These are phyloP conservation scores for Saccharomycopsis oosterbeekiorum DNA, from an alignment of 805 yeast genomes.

Conservation along the genomic window DNA sequence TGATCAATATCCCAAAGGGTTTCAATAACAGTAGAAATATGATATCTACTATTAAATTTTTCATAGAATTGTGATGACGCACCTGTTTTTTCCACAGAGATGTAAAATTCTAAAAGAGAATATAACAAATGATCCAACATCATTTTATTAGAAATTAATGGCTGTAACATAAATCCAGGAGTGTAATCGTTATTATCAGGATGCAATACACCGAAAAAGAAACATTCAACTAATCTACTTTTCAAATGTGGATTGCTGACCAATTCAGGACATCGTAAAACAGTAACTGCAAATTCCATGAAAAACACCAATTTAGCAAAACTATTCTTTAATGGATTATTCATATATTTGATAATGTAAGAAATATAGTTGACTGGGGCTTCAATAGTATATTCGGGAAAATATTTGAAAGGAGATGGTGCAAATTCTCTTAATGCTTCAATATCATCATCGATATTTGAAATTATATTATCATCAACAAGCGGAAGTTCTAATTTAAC, in stretches of 20 bases:
- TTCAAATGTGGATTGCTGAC: constrained; percentile 92
- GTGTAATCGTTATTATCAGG: constrained; percentile 36
- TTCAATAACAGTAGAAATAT: constrained; percentile 74
- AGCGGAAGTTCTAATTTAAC: constrained; percentile 43
- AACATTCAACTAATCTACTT: constrained; percentile 68
- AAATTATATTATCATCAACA: constrained; percentile 48
- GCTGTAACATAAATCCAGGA: constrained; percentile 65
- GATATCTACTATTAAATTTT: constrained; percentile 83
- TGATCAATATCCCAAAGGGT: constrained; percentile 68
- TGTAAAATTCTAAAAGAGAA: constrained; percentile 81
- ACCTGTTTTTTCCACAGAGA: constrained; percentile 93
- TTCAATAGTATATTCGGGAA: constrained; percentile 80
- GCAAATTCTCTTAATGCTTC: constrained; percentile 56
- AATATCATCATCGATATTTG: constrained; percentile 66
- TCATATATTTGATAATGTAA: constrained; percentile 44
- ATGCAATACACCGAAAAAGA: constrained; percentile 66
- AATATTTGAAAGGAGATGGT: constrained; percentile 69
- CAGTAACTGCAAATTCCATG: constrained; percentile 61
- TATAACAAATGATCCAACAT: constrained; percentile 62
- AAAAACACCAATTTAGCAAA: constrained; percentile 45
- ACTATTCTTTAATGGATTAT: constrained; percentile 43
- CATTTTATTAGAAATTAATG: constrained; percentile 53
- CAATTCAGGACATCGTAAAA: constrained; percentile 75
- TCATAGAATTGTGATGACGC: constrained; percentile 92
- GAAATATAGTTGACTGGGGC: constrained; percentile 67